Evolutionary conservation across 2,329 filamentous ascomycete genomes (phyloP).

Genomic region (Diaporthe destruens): DNA sequence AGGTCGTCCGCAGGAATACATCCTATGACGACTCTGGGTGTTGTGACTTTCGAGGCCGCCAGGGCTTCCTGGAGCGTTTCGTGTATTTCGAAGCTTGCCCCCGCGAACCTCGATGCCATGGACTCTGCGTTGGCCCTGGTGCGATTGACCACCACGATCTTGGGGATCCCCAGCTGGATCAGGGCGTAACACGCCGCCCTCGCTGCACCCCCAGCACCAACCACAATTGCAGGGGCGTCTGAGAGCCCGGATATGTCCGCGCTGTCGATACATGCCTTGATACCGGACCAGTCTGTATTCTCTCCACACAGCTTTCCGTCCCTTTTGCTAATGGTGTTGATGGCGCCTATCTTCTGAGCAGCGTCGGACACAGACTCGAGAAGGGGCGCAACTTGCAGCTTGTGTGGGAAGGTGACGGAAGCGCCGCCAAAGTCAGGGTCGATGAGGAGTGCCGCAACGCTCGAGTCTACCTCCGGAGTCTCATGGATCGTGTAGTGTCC

Average conservation of each 20-base stretch:
- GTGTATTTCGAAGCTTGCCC: background rate
- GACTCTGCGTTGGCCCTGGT: slow-evolving; percentile 17
- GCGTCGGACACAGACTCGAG: background rate
- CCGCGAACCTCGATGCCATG: slow-evolving; percentile 8
- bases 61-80: background rate
- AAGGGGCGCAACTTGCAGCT: slow-evolving; percentile 10
- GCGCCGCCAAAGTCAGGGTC: slow-evolving; percentile 4
- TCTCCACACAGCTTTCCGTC: background rate
- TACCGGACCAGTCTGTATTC: slow-evolving; percentile 10
- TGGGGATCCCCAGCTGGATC: background rate
- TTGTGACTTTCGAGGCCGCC: background rate
- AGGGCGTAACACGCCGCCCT: slow-evolving; percentile 20
- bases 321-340: slow-evolving; percentile 11
- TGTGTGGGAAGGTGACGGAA: slow-evolving; percentile 18
- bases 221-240: slow-evolving; percentile 1
- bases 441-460: background rate
- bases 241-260: background rate
- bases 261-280: slow-evolving; percentile 8
- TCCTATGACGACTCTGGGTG: background rate
- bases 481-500: slow-evolving; percentile 6
- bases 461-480: slow-evolving; percentile 9
- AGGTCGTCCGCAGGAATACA: slow-evolving; percentile 17
- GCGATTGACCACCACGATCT: slow-evolving; percentile 6
- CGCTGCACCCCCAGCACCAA: slow-evolving; percentile 5
- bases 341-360: slow-evolving; percentile 6